A percentile compares a stretch with the other conserved stretches of the same genome.
These are phyloP conservation scores for Theobroma grandiflorum DNA, from an alignment of 441 rosid genomes.

Conservation along the genomic window DNA sequence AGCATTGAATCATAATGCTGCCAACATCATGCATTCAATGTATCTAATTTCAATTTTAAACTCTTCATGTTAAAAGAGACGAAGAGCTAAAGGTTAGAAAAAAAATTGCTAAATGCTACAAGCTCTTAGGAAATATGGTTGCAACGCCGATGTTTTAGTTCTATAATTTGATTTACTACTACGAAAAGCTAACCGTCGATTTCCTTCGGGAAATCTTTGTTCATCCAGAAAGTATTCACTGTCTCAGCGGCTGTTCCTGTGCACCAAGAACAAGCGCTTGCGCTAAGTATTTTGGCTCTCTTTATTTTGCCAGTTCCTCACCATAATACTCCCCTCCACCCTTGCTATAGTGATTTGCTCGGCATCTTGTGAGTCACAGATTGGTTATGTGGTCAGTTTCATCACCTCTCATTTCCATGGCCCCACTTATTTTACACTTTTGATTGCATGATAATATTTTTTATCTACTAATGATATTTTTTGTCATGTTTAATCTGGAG, in stretches of 20 bases:
- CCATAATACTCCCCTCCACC: not conserved
- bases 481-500: slow-evolving; percentile 9
- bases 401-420: not conserved
- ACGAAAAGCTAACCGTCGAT: slow-evolving; percentile 1
- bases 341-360: not conserved
- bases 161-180: not conserved
- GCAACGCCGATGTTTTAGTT: not conserved
- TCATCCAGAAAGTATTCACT: not conserved
- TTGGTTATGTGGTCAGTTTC: slow-evolving; percentile 18
- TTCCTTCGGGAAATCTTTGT: not conserved
- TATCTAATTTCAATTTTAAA: slow-evolving; percentile 1
- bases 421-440: not conserved
- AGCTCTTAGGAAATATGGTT: not conserved
- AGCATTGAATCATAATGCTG: not conserved
- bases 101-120: not conserved
- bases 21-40: slow-evolving; percentile 15
- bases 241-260: not conserved
- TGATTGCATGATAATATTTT: not conserved
- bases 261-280: not conserved
- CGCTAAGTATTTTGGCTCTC: slow-evolving; percentile 14
- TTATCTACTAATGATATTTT: not conserved
- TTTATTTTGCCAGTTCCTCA: slow-evolving; percentile 12
- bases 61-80: slow-evolving; percentile 6
- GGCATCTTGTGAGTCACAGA: not conserved
- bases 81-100: slow-evolving; percentile 13